Base-by-base conservation (phyloP, 163 green algal species). In the Scenedesmus sp. region DNA sequence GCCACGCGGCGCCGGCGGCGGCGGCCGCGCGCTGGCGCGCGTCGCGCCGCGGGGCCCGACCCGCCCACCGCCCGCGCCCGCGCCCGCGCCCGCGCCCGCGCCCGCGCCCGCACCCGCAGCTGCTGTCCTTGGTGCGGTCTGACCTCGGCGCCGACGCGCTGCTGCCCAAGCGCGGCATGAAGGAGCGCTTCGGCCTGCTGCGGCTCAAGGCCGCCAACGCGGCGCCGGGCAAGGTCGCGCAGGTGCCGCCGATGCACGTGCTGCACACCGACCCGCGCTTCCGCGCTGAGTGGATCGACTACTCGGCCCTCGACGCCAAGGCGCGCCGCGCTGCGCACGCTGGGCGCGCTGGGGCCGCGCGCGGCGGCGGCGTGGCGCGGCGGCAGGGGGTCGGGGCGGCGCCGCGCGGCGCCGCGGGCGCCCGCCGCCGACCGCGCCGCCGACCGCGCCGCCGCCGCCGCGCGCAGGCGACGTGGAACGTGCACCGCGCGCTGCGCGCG, bases 231-330 rank as follows among this genome's bases (percentile, higher is more conserved):
- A 93, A 93, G 83, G 73, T 88, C 33, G 45, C 39, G 75, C 57
- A 88, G n/a, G 34, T 98, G 60, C 87, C 92, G 0, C 56, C 87
- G 11, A 88, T 98, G 53, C 86, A 97, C 26, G 87, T 93, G 82
- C 86, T 99, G 65, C 96, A 99, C 73, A 72, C 28, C 11, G 75
- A 84, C 20, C 36, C 69, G 22, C 79, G 87, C 13, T 91, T 85
- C 60, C 85, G 92, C 2, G 76, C 71, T 51, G 88, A 83, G 26
- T 99, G 95, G 95, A 94, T 99, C 31, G 86, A 97, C 64, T 99
- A 99, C 89, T 95, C 90, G 1, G 92, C 94, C 2, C 83, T 91
- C 54, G 96, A 99, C 77, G 94, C 95, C 60, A 92, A 97, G 85
- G 85, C 89, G 45, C 18, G 63, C n/a, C 34, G 28, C 20, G 1